Conservation (phyloP, 345 rosid genomes). For the Eucalyptus decipiens region DNA sequence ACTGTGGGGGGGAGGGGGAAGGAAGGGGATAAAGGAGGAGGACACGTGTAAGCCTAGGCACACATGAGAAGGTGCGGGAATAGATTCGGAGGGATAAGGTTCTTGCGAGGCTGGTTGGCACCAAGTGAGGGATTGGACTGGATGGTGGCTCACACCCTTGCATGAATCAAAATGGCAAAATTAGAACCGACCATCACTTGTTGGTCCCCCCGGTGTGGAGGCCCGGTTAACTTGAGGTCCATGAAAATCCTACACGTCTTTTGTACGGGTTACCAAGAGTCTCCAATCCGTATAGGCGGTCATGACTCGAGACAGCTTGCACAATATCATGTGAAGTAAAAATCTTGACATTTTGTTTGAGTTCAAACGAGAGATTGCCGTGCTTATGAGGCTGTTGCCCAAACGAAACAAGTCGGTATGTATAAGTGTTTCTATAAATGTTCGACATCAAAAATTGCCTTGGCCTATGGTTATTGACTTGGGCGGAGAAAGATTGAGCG, state of each 20-base stretch:
- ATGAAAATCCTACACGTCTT: background rate
- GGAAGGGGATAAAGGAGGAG: background rate
- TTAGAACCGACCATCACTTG: background rate
- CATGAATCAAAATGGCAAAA: background rate
- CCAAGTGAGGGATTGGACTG: background rate
- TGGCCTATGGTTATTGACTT: background rate
- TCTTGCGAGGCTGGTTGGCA: background rate
- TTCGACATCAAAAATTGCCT: background rate
- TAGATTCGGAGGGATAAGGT: background rate
- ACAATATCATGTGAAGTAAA: background rate
- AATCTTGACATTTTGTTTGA: background rate
- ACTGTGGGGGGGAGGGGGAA: background rate
- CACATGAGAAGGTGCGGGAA: background rate
- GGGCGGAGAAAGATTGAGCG: background rate
- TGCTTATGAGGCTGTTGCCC: background rate
- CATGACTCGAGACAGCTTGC: background rate
- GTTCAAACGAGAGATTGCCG: background rate
- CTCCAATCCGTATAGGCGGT: fast-evolving
- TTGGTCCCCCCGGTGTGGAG: background rate
- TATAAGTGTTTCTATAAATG: background rate
- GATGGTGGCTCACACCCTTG: background rate
- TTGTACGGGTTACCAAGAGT: background rate
- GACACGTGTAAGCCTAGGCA: background rate
- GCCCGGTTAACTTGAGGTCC: background rate
- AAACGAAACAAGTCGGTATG: background rate